Evolutionary conservation across 1,139 yeast species (phyloP).

Genomic region (Meyerozyma elateridarum): DNA sequence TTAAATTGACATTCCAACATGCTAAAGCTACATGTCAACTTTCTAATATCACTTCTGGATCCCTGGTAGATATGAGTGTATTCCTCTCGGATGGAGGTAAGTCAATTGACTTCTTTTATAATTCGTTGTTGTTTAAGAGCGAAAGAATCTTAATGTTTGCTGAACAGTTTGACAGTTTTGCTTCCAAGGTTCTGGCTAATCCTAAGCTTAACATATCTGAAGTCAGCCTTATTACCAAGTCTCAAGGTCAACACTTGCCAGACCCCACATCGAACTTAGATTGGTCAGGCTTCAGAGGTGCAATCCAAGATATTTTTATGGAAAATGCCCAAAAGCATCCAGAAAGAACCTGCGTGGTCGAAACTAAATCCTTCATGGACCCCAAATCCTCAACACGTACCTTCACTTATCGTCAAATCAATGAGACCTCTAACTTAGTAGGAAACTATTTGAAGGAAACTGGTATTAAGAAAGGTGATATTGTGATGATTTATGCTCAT

Average conservation of each 20-base stretch:
- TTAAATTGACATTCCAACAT: slow-evolving; percentile 60
- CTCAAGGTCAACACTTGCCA: slow-evolving; percentile 62
- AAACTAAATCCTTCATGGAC: slow-evolving; percentile 70
- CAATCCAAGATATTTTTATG: slow-evolving; percentile 92
- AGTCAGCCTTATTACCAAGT: slow-evolving; percentile 60
- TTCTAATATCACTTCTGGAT: slow-evolving; percentile 46
- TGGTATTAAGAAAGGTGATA: slow-evolving; percentile 87
- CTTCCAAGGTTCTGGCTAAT: slow-evolving; percentile 25
- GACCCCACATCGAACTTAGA: slow-evolving; percentile 85
- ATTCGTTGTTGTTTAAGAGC: slow-evolving; percentile 67
- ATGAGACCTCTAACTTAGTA: slow-evolving; percentile 89
- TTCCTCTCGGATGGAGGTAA: slow-evolving; percentile 30
- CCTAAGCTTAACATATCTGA: slow-evolving; percentile 49
- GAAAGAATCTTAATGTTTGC: slow-evolving; percentile 66
- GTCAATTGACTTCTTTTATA: slow-evolving; percentile 51
- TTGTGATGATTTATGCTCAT: slow-evolving; percentile 95
- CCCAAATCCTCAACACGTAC: slow-evolving; percentile 56
- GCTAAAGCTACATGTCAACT: slow-evolving; percentile 38
- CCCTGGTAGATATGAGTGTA: slow-evolving; percentile 61
- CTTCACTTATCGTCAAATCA: slow-evolving; percentile 80
- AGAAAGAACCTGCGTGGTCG: slow-evolving; percentile 84
- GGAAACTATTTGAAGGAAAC: slow-evolving; percentile 80
- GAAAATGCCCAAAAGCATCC: slow-evolving; percentile 80
- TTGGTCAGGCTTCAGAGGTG: slow-evolving; percentile 90
- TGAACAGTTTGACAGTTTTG: slow-evolving; percentile 65